Evolutionary conservation across 495 filamentous ascomycete species (phyloP), one percentile per base, ranked within the genome.

Genomic region (Cetradonia linearis): DNA sequence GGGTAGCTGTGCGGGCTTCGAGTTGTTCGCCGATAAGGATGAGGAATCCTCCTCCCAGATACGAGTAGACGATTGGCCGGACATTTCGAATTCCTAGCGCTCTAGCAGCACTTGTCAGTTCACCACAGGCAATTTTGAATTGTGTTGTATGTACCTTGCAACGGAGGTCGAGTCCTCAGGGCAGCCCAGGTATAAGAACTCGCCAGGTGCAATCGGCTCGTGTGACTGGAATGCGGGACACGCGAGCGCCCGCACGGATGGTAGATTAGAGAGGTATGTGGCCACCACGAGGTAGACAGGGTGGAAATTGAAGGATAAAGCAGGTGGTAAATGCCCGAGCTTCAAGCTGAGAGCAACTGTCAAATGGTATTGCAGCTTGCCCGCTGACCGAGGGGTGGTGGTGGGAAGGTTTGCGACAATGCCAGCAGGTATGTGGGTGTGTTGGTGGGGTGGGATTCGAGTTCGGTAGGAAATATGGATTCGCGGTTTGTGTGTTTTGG

Each of bases 1-100:
- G 20, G 66, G 66, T 14, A 68, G 64, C 31, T 66, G 61, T 14
- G 55, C 66, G 49, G 59, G 37, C 40, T 55, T 62, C 33, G 62
- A 37, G 8, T 60, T 55, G 34, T 40, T 62, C 18, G 60, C 42
- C 20, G 63, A 25, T 30, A 50, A 55, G 49, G 60, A 47, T 23
- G 53, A 61, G 23, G 55, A 57, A 16, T 59, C 53, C 50, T 62
- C 38, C 49, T 65, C 63, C 63, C 63, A 65, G 48, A 65, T 65
- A 31, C 63, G 63, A 47, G 63, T 58, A 11, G 63, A 56, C 18
- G 60, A 57, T 30, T 65, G 63, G 37, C 40, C 52, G 2, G 60
- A 54, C 63, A 65, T 65, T 18, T 28, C 47, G 40, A 47, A 31
- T 8, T 53, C n/a, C 9, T 60, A 23, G 10, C 46, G 38, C 27